Evolutionary conservation across 2,329 filamentous ascomycete genomes (phyloP), one percentile per base, ranked within the genome.

Genomic region (Boeremia lycopersici): DNA sequence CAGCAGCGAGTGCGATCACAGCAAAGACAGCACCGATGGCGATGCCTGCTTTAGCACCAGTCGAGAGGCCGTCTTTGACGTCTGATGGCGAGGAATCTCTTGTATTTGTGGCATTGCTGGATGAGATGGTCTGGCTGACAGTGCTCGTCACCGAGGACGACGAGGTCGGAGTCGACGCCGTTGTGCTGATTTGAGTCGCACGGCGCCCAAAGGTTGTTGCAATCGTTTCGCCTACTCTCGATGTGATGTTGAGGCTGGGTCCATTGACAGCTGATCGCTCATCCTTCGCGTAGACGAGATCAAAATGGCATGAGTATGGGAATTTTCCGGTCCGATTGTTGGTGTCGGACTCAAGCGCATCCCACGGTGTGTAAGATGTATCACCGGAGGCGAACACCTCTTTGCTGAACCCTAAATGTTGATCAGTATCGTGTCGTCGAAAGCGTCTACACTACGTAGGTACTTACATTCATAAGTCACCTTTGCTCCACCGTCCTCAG

Each of bases 31-130:
- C 48, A 12, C 43, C 43, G 9, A 57, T 31, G n/a, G 53, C 48
- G 13, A 52, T 48, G 19, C 43, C 48, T 11, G 47, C 53, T 39
- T 33, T 40, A 12, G 48, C 53, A n/a, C 48, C 43, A 25, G 39
- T 30, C 8, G 40, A 48, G 9, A 53, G 38, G 4, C 30, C 15
- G 13, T 19, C 38, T 17, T 31, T 28, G 28, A 3, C 30, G 25
- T 6, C 26, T 6, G 36, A 26, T 17, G 28, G 9, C 26, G 28
- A 31, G 12, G 35, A 13, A 2, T 17, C 19, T 15, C 19, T 28
- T 17, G 19, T 3, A 23, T 23, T 23, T 23, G 28, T 17, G 8
- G 35, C 15, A 4, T 35, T 25, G 29, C 34, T 33, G 6, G 44
- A 33, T 2, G 34, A 47, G 7, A 34, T 12, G 9, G 17, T 39